A percentile compares a stretch with the other conserved stretches of the same genome.
These are phyloP conservation scores for Didymosphaeria variabile DNA, from an alignment of 2,329 filamentous ascomycete species.

Conservation along the genomic window DNA sequence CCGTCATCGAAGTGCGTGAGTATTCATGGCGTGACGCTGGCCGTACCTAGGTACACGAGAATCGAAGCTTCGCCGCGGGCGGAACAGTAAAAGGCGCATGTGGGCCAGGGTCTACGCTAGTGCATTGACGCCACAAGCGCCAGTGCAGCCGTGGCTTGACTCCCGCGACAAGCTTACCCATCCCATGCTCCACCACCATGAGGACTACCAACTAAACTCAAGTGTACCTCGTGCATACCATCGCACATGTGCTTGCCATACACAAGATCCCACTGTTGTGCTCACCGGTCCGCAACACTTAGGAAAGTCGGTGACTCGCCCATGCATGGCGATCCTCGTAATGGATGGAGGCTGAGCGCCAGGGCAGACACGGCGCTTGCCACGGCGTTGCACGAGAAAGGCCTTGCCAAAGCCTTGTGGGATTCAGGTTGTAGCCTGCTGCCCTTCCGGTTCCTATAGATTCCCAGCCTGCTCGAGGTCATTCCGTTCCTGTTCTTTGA, in stretches of 20 bases:
- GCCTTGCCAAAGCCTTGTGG: conserved; percentile 30
- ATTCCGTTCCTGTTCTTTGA: neutral
- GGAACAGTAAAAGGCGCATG: neutral
- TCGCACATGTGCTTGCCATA: neutral
- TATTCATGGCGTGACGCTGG: neutral
- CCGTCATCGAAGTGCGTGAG: neutral
- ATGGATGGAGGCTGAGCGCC: conserved; percentile 41
- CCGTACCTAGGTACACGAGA: neutral
- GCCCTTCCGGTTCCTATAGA: conserved; percentile 6
- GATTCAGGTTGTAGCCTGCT: conserved; percentile 32
- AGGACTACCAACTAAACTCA: neutral
- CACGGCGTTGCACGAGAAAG: conserved; percentile 19
- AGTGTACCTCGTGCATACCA: neutral
- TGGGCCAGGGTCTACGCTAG: conserved; percentile 12
- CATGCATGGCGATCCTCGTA: conserved; percentile 28
- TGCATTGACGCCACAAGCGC: neutral
- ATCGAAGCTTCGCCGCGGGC: neutral
- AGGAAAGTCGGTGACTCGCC: conserved; percentile 22
- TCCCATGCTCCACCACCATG: neutral
- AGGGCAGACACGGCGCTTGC: conserved; percentile 27
- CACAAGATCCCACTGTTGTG: neutral
- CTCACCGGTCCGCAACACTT: neutral
- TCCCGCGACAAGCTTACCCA: neutral
- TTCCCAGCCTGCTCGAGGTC: neutral
- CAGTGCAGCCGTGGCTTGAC: conserved; percentile 1